phyloP scores from a whole-genome alignment of 2,329 filamentous ascomycete genomes.

The Annulohypoxylon truncatum region DNA sequence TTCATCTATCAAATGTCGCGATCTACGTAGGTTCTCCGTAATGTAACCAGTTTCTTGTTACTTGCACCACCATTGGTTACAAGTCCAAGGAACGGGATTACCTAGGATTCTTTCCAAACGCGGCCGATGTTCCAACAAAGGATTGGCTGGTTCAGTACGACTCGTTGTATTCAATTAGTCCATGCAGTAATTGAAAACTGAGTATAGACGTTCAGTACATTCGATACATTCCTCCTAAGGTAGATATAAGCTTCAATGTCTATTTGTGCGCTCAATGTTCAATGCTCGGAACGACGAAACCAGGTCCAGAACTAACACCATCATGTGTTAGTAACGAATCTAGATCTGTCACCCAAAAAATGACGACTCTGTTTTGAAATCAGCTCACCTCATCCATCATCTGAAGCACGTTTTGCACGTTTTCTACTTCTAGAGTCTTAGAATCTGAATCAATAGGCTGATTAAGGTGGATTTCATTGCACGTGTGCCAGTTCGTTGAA shows the following conservation, averaged over 20 bases:
- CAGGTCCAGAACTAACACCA: slow-evolving; percentile 1
- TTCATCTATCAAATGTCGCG: slow-evolving; percentile 35
- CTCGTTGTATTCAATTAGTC: slow-evolving; percentile 8
- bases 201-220: too few relatives aligned
- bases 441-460: slow-evolving; percentile 9
- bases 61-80: slow-evolving; percentile 28
- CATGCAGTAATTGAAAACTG: not conserved
- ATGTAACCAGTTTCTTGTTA: slow-evolving; percentile 6
- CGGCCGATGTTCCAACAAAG: slow-evolving; percentile 27
- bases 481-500: slow-evolving; percentile 35
- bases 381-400: slow-evolving; percentile 46
- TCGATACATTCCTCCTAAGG: not conserved
- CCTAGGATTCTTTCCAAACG: slow-evolving; percentile 24
- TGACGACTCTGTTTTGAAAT: slow-evolving; percentile 31
- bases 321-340: slow-evolving; percentile 13
- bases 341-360: slow-evolving; percentile 18
- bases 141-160: slow-evolving; percentile 24
- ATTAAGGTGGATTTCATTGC: slow-evolving; percentile 20
- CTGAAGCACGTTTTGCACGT: slow-evolving; percentile 43
- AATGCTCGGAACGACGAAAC: not conserved
- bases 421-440: slow-evolving; percentile 22
- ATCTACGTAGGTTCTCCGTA: slow-evolving; percentile 28
- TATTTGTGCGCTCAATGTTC: slow-evolving; percentile 14
- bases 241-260: slow-evolving; percentile 13
- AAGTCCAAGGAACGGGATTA: slow-evolving; percentile 28